A percentile compares a stretch with the other conserved stretches of the same genome.
phyloP scores from a whole-genome alignment of 2,329 filamentous ascomycete species.

The Atkinsonella hypoxylon region DNA sequence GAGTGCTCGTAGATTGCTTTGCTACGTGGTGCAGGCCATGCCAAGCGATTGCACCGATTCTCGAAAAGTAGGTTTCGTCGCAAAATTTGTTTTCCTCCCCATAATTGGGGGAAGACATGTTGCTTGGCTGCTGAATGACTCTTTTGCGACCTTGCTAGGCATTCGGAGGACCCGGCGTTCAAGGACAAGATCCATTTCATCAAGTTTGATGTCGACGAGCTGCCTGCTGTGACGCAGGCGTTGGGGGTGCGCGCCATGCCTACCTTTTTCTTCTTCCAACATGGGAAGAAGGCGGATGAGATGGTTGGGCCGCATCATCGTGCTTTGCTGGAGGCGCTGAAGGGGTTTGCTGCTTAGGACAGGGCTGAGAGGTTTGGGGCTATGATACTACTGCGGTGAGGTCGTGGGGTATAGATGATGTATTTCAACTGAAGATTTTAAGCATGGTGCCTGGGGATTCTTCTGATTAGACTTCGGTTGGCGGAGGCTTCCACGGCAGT shows the following conservation, averaged over 20 bases:
- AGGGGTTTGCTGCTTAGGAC: constrained; percentile 5
- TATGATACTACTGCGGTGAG: too few relatives aligned
- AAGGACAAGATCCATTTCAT: constrained; percentile 57
- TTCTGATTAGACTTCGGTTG: too few relatives aligned
- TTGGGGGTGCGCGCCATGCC: constrained; percentile 83
- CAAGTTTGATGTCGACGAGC: constrained; percentile 83
- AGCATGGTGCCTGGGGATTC: too few relatives aligned
- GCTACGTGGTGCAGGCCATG: constrained; percentile 90
- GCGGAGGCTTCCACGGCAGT: too few relatives aligned
- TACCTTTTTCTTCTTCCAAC: constrained; percentile 75
- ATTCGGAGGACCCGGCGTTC: constrained; percentile 29
- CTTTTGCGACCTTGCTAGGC: constrained; percentile 7
- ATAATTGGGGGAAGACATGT: too few relatives aligned
- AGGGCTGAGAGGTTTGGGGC: background rate
- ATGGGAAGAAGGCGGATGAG: constrained; percentile 58
- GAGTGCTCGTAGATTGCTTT: constrained; percentile 74
- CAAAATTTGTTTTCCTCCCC: too few relatives aligned
- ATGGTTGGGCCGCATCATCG: constrained; percentile 71
- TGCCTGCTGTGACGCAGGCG: constrained; percentile 61
- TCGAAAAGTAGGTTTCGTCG: constrained; percentile 30
- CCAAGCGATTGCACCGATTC: constrained; percentile 71
- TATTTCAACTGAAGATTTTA: too few relatives aligned
- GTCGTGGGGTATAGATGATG: too few relatives aligned
- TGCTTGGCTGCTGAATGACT: background rate
- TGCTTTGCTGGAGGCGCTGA: constrained; percentile 32